Conservation (phyloP, 1,139 yeast genomes). For the Pichia sp. region DNA sequence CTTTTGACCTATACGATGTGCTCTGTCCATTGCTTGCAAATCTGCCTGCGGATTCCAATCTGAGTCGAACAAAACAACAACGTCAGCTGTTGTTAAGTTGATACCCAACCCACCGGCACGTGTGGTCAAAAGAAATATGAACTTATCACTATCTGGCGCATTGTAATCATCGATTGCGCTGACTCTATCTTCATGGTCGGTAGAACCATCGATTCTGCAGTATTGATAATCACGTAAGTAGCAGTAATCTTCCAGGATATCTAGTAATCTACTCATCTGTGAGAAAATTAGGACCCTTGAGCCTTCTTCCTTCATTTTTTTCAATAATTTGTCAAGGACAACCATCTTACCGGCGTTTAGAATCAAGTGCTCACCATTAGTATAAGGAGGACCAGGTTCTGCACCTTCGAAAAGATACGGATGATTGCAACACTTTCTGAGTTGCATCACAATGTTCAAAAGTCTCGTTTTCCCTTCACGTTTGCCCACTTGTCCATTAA, state of each 20-base stretch:
- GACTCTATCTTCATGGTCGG: conserved; percentile 90
- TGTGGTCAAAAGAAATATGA: conserved; percentile 82
- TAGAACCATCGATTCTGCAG: conserved; percentile 93
- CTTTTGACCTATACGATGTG: conserved; percentile 96
- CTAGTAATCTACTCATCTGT: conserved; percentile 90
- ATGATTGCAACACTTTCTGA: conserved; percentile 94
- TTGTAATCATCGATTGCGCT: conserved; percentile 90
- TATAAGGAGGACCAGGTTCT: conserved; percentile 97
- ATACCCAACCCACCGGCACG: conserved; percentile 99
- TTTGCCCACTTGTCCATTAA: conserved; percentile 85
- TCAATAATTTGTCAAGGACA: conserved; percentile 76
- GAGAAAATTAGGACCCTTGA: conserved; percentile 89
- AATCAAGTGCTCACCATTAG: conserved; percentile 91
- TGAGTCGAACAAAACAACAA: conserved; percentile 84
- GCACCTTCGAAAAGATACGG: conserved; percentile 98
- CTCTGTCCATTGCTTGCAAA: conserved; percentile 98
- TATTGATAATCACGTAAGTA: conserved; percentile 76
- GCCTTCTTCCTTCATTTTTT: conserved; percentile 69
- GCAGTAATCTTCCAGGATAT: conserved; percentile 91
- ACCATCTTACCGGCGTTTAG: conserved; percentile 87
- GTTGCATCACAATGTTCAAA: conserved; percentile 91
- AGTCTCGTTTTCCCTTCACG: conserved; percentile 88
- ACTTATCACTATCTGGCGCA: conserved; percentile 75
- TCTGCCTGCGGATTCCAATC: conserved; percentile 99
- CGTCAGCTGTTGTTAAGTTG: conserved; percentile 88